Evolutionary conservation across 2,329 filamentous ascomycete species (phyloP).

Genomic region (Ophiosphaerella narmari): DNA sequence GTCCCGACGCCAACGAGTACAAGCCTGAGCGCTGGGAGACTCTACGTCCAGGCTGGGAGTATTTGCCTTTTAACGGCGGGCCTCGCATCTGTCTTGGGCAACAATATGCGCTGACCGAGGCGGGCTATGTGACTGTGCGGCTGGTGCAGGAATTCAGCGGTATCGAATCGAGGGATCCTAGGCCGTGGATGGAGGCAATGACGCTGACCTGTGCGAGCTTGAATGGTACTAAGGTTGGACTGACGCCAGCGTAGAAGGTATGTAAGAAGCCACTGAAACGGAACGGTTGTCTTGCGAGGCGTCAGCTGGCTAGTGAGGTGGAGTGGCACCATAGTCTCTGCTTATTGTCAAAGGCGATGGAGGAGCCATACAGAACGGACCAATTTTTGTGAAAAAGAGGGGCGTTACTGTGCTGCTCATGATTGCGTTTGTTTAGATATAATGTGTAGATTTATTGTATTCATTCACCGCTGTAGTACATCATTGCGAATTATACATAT

Average conservation of each 20-base stretch:
- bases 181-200: constrained; percentile 36
- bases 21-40: constrained; percentile 55
- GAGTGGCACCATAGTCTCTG: neutral
- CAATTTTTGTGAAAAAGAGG: no score
- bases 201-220: constrained; percentile 33
- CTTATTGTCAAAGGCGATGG: no score
- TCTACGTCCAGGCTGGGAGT: constrained; percentile 44
- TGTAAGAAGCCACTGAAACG: neutral
- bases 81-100: constrained; percentile 45
- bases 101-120: constrained; percentile 45
- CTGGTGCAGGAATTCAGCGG: constrained; percentile 38
- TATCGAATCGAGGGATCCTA: constrained; percentile 36
- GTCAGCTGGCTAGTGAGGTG: neutral
- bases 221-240: constrained; percentile 38
- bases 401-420: no score
- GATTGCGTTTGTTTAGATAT: no score
- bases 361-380: no score
- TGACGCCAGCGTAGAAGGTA: constrained; percentile 28
- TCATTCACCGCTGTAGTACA: neutral
- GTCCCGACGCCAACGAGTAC: constrained; percentile 55
- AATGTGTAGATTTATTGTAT: neutral
- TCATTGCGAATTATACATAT: no score
- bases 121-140: constrained; percentile 39
- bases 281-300: constrained; percentile 13
- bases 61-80: constrained; percentile 47